phyloP scores from a whole-genome alignment of 73 alveolate species.

The Tetrahymena borealis region DNA sequence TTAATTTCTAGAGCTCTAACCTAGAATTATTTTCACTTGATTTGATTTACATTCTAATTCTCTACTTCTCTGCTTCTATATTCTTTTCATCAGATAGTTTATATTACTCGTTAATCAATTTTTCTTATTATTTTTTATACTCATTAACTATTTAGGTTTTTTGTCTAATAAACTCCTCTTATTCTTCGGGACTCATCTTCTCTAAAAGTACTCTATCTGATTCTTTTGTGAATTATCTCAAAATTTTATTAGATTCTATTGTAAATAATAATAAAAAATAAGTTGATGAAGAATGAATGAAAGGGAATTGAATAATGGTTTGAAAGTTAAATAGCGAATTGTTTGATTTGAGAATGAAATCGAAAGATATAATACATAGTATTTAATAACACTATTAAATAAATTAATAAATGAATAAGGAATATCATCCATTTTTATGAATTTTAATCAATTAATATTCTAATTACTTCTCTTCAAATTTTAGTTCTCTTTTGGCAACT shows the following conservation, averaged over 20 bases:
- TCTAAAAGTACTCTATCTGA: background rate
- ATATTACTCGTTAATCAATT: background rate
- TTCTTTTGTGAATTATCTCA: background rate
- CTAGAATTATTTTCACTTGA: background rate
- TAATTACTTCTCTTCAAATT: background rate
- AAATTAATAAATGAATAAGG: background rate
- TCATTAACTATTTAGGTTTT: background rate
- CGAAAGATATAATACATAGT: background rate
- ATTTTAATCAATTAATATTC: background rate
- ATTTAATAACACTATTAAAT: background rate
- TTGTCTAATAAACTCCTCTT: background rate
- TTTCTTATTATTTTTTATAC: background rate
- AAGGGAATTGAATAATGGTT: background rate
- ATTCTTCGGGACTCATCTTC: background rate
- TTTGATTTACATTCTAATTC: background rate
- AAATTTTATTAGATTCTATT: background rate
- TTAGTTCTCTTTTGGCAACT: background rate
- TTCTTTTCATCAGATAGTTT: background rate
- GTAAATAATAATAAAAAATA: background rate
- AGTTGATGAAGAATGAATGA: background rate
- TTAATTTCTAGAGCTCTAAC: background rate
- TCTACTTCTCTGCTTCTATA: background rate
- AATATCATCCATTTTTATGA: too few relatives aligned
- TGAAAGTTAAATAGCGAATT: background rate
- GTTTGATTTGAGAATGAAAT: background rate